Percentiles rank a stretch among this genome's conserved stretches.
Conservation (phyloP, 768 basidiomycete genomes). For the Cyathus striatus region DNA sequence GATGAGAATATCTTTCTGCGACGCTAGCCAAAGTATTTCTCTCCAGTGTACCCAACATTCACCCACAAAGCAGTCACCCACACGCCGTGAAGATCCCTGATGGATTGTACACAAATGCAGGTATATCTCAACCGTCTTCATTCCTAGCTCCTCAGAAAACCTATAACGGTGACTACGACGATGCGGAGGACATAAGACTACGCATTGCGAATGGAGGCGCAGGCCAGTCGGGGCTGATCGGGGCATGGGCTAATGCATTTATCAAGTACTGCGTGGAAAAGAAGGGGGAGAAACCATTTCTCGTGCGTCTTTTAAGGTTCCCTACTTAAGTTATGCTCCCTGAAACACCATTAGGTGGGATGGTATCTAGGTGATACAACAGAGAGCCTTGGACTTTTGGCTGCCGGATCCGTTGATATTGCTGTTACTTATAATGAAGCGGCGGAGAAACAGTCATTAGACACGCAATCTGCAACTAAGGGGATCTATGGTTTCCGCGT, state of each 20-base stretch:
- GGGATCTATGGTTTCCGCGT: conserved; percentile 42
- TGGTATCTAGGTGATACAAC: conserved; percentile 59
- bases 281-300: conserved; percentile 22
- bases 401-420: conserved; percentile 37
- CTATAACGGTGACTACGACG: conserved; percentile 35
- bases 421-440: conserved; percentile 50
- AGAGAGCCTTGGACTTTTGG: conserved; percentile 37
- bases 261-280: conserved; percentile 32
- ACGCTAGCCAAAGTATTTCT: too few species aligned
- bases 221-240: conserved; percentile 46
- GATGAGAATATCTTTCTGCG: too few species aligned
- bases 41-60: background rate
- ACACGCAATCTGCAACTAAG: conserved; percentile 22
- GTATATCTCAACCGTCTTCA: background rate
- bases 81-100: background rate
- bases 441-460: conserved; percentile 34
- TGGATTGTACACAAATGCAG: background rate
- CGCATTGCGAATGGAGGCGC: conserved; percentile 47
- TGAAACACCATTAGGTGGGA: conserved; percentile 30
- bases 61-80: background rate
- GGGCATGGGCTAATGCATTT: conserved; percentile 42
- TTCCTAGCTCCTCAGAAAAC: conserved; percentile 15
- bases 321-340: background rate
- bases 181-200: conserved; percentile 26
- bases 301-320: conserved; percentile 16